These are phyloP conservation scores for Hortaea sp. DNA, from an alignment of 2,329 filamentous ascomycete species.

Conservation along the genomic window DNA sequence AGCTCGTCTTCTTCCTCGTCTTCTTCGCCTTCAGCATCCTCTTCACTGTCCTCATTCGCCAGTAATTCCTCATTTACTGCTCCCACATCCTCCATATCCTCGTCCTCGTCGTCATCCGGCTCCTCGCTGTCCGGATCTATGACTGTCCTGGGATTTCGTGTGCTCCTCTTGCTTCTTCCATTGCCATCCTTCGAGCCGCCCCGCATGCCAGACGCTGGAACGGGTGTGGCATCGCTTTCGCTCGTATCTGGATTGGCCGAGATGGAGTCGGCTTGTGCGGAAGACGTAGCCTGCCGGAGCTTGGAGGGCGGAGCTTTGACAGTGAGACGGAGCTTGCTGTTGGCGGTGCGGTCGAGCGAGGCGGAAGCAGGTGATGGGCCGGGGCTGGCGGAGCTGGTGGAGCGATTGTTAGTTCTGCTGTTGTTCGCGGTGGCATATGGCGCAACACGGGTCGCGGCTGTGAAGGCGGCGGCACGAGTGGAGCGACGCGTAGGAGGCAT, in stretches of 20 bases:
- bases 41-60: slow-evolving; percentile 14
- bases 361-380: slow-evolving; percentile 5
- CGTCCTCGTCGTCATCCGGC: slow-evolving; percentile 10
- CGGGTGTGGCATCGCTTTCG: slow-evolving; percentile 25
- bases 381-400: slow-evolving; percentile 10
- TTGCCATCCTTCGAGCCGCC: slow-evolving; percentile 13
- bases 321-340: slow-evolving; percentile 38
- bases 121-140: slow-evolving; percentile 20
- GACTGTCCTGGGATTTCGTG: slow-evolving; percentile 24
- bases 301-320: slow-evolving; percentile 42
- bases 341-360: slow-evolving; percentile 29
- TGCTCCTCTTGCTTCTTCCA: not conserved
- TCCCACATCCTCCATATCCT: slow-evolving; percentile 17
- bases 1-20: slow-evolving; percentile 29
- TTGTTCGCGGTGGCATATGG: slow-evolving; percentile 10
- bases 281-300: slow-evolving; percentile 37
- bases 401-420: slow-evolving; percentile 15
- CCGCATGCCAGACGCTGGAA: slow-evolving; percentile 15
- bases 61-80: slow-evolving; percentile 11
- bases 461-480: slow-evolving; percentile 14
- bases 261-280: slow-evolving; percentile 19
- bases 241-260: slow-evolving; percentile 6
- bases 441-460: not conserved
- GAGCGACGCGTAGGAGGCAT: slow-evolving; percentile 27
- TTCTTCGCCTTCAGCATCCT: slow-evolving; percentile 23